phyloP scores from a whole-genome alignment of 1,284 basidiomycete species.

The Heliocybe sulcata region DNA sequence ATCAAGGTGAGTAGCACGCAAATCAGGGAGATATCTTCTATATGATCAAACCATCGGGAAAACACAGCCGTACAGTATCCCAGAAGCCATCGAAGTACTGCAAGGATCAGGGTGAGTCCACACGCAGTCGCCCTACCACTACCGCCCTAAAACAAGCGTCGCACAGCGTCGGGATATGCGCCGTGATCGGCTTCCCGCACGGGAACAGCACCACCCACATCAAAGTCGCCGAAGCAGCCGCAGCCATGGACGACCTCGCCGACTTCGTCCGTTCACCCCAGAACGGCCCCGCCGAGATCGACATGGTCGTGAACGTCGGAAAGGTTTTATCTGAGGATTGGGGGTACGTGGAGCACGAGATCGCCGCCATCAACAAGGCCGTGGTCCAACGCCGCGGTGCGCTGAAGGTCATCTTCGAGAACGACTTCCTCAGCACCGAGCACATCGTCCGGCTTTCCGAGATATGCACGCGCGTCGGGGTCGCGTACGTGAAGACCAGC shows the following conservation, averaged over 20 bases:
- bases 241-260: not conserved
- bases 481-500: constrained; percentile 1
- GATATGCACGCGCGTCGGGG: not conserved
- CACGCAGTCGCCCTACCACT: not conserved
- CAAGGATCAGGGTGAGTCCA: not conserved
- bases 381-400: not conserved
- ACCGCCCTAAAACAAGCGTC: not conserved
- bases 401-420: constrained; percentile 1
- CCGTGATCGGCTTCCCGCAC: constrained; percentile 1
- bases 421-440: not conserved
- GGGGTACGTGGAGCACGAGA: constrained; percentile 1
- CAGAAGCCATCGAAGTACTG: not conserved
- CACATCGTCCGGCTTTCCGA: not conserved
- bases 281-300: not conserved
- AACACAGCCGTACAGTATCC: not conserved
- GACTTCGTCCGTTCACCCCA: not conserved
- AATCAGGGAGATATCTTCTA: not conserved
- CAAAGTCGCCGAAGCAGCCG: not conserved
- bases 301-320: not conserved
- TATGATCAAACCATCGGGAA: not conserved
- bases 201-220: not conserved
- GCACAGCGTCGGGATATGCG: not conserved
- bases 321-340: not conserved
- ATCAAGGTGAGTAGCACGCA: not conserved
- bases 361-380: not conserved